A percentile compares a stretch with the other conserved stretches of the same genome.
Evolutionary conservation across 306 rosid species (phyloP).

Genomic region (Rosa rugosa): DNA sequence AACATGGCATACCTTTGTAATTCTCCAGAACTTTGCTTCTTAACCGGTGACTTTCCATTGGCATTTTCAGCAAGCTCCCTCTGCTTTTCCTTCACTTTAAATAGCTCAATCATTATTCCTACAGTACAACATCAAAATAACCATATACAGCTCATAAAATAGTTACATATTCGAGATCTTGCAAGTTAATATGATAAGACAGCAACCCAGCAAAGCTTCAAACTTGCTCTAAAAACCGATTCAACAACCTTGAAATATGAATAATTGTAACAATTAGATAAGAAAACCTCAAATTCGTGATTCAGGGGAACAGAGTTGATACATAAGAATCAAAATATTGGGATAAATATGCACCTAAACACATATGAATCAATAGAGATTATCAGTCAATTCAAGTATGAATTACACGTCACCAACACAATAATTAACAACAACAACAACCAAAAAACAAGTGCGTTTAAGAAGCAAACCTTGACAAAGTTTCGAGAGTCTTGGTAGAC

Average conservation of each 20-base stretch:
- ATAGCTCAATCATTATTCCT: slow-evolving; percentile 55
- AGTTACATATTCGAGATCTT: background rate
- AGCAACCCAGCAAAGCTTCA: background rate
- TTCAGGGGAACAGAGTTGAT: no score
- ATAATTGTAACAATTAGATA: no score
- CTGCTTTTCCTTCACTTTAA: slow-evolving; percentile 63
- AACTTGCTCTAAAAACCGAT: no score
- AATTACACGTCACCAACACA: no score
- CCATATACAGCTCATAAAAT: background rate
- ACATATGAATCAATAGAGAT: no score
- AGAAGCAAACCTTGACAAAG: slow-evolving; percentile 61
- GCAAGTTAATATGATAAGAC: background rate
- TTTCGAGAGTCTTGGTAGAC: slow-evolving; percentile 80
- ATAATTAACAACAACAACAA: background rate
- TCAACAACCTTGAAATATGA: no score
- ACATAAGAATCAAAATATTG: no score
- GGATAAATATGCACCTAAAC: no score
- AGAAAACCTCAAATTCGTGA: no score
- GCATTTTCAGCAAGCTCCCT: slow-evolving; percentile 52
- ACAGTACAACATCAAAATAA: slow-evolving; percentile 12
- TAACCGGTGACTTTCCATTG: slow-evolving; percentile 41
- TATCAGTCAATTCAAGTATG: no score
- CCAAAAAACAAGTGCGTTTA: background rate
- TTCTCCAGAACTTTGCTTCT: slow-evolving; percentile 57
- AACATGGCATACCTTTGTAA: slow-evolving; percentile 42